phyloP scores from a whole-genome alignment of 495 filamentous ascomycete genomes.

The Margaritispora aquatica region DNA sequence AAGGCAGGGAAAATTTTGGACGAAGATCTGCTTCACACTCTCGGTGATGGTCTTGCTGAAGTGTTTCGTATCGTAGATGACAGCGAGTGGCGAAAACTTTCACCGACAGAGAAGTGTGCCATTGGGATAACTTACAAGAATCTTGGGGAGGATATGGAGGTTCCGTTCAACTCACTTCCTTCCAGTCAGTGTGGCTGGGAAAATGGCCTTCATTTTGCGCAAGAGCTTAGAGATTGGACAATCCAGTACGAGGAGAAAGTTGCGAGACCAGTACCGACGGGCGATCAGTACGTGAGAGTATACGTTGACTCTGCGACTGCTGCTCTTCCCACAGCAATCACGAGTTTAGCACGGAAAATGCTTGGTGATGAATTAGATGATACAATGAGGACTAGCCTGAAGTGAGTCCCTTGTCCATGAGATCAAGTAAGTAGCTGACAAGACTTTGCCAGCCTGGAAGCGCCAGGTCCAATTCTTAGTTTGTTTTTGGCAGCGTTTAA shows the following conservation, averaged over 20 bases:
- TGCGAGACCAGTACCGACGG: constrained; percentile 23
- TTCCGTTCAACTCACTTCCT: constrained; percentile 23
- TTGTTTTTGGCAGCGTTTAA: not conserved
- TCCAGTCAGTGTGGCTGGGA: constrained; percentile 13
- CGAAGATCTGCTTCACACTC: not conserved
- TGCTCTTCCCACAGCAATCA: not conserved
- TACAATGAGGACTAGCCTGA: not conserved
- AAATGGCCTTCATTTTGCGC: constrained; percentile 16
- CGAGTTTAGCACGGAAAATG: not conserved
- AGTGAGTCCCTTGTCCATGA: not conserved
- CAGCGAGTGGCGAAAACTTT: constrained; percentile 39
- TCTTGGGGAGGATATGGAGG: constrained; percentile 37
- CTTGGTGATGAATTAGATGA: not conserved
- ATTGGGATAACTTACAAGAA: constrained; percentile 33
- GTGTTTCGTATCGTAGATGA: constrained; percentile 26
- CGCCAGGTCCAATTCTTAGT: not conserved
- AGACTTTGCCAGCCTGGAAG: not conserved
- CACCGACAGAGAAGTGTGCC: constrained; percentile 36
- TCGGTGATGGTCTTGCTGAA: constrained; percentile 30
- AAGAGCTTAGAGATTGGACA: constrained; percentile 15
- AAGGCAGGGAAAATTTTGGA: constrained; percentile 22
- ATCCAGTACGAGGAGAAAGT: constrained; percentile 16
- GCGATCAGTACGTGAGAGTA: constrained; percentile 19
- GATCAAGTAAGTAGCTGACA: not conserved
- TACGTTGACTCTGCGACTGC: not conserved